Conservation (phyloP, 2,329 filamentous ascomycete genomes). For the Botrytis paeoniae region DNA sequence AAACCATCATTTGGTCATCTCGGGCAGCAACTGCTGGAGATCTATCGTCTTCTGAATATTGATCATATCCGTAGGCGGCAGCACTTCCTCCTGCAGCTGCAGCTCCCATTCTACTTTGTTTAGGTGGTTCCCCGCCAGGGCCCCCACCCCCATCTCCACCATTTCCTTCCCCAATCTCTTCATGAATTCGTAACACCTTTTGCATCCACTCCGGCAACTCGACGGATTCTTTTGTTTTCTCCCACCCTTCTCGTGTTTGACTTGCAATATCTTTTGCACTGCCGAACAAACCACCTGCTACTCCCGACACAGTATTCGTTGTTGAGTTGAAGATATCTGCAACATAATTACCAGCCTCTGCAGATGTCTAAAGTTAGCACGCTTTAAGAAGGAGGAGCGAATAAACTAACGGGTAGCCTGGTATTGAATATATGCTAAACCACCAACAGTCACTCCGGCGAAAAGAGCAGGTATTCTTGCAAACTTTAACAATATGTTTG, state of each 20-base stretch:
- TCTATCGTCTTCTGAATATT: slow-evolving; percentile 63
- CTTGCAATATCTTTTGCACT: slow-evolving; percentile 71
- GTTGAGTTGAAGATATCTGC: slow-evolving; percentile 73
- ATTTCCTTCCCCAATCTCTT: slow-evolving; percentile 52
- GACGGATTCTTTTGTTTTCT: slow-evolving; percentile 75
- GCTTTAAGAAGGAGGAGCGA: not conserved
- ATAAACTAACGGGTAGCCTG: slow-evolving; percentile 74
- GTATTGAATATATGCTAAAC: slow-evolving; percentile 90
- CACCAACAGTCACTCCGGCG: slow-evolving; percentile 81
- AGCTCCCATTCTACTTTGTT: slow-evolving; percentile 58
- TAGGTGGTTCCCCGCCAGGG: slow-evolving; percentile 48
- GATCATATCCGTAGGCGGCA: slow-evolving; percentile 75
- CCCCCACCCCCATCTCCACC: slow-evolving; percentile 41
- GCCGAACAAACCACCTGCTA: slow-evolving; percentile 68
- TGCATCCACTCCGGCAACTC: slow-evolving; percentile 77
- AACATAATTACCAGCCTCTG: slow-evolving; percentile 73
- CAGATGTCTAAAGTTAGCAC: slow-evolving; percentile 10
- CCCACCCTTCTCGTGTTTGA: slow-evolving; percentile 78
- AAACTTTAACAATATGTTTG: slow-evolving; percentile 88
- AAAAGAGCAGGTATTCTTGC: slow-evolving; percentile 85
- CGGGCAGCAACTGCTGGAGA: slow-evolving; percentile 64
- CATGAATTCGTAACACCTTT: slow-evolving; percentile 62
- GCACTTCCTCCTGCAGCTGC: slow-evolving; percentile 69
- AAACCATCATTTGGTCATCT: slow-evolving; percentile 98
- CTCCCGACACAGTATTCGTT: slow-evolving; percentile 65